Evolutionary conservation across 768 basidiomycete genomes (phyloP), one percentile per base, ranked within the genome.

Genomic region (Boletus bicolor): DNA sequence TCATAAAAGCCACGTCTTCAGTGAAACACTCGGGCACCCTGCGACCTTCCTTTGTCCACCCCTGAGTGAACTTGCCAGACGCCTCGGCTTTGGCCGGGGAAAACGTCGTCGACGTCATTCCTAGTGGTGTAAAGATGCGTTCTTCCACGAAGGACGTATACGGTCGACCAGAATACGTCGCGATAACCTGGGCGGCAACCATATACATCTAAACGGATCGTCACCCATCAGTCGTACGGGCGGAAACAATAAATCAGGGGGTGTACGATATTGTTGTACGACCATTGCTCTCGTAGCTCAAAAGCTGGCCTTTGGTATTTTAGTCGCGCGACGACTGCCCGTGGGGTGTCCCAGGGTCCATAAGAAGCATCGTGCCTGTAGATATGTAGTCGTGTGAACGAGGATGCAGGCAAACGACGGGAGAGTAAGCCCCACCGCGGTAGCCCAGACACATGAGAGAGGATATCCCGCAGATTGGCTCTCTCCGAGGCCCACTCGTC

Each of bases 371-470:
- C 77, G 12, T 77, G 74, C 8, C 76, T 76, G 37, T 24, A 14
- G 6, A 37, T 2, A 24, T 24, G 21, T 24, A 6, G 19, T 41
- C 2, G 17, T 5, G 26, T 38, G 35, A 50, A 54, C 24, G 41
- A 43, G 26, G 21, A 17, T 24, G 21, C n/a, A 24, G 2, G 2
- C 17, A 6, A 44, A 49, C n/a, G 2, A 21, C n/a, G 24, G 28
- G 12, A 15, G 11, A 5, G 7, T 2, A 48, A 53, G 24, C 5
- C 59, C 43, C 34, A 77, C 76, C 73, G 62, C 3, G 69, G 68
- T 11, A 80, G 5, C 7, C 79, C 79, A 32, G 76, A 72, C 10
- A 73, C 66, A 28, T 79, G 79, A 4, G 76, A 65, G 17, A 79
- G 56, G 1, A 73, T 65, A 54, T 79, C 78, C 5, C 66, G 62